Base-by-base conservation (phyloP, 192 early-diverging fungal species). In the Umbelopsis ramanniana region DNA sequence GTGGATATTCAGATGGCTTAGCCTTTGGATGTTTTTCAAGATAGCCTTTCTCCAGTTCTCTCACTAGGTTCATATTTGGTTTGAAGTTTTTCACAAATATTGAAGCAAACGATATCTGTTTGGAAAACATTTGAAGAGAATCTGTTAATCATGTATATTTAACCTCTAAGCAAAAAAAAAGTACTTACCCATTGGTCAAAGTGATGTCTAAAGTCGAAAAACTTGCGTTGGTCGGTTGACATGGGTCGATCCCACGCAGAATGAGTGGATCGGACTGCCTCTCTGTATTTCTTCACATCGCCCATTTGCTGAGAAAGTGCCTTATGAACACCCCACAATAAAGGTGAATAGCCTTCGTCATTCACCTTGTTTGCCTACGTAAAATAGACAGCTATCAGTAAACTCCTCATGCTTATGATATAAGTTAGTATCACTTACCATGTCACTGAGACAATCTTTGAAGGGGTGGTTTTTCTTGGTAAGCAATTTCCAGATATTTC, bases 1-100 rank as follows among this genome's bases (percentile, higher is more conserved):
- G 10, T 19, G 79, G 75, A 48, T 76, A 76, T 3, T 74, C 57
- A 14, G 48, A 9, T 3, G 14, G 38, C 21, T 67, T 76, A 8
- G 68, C 68, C 19, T 80, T 76, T 14, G 74, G 74, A 35, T 71
- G 74, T 29, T 71, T 66, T n/a, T 73, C 53, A 2, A 74, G 48
- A 26, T 68, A 80, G 6, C 52, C 24, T 19, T 73, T 73, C 15
- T 75, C 74, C 21, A 80, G 45, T 8, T 68, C 24, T 17, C 73
- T 33, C 35, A 48, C 46, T 6, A 63, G 14, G 40, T 70, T 68
- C 69, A 74, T 52, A 19, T 76, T 37, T 52, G 72, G 72, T 14
- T 72, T 57, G 38, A 74, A 76, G 12, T 19, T 17, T 1, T 43
- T 8, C 3, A 80, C 17, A 14, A 75, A 57, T 24, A 40, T 37